Evolutionary conservation across 2,329 filamentous ascomycete species (phyloP).

Genomic region (Raffaelea albimanens): DNA sequence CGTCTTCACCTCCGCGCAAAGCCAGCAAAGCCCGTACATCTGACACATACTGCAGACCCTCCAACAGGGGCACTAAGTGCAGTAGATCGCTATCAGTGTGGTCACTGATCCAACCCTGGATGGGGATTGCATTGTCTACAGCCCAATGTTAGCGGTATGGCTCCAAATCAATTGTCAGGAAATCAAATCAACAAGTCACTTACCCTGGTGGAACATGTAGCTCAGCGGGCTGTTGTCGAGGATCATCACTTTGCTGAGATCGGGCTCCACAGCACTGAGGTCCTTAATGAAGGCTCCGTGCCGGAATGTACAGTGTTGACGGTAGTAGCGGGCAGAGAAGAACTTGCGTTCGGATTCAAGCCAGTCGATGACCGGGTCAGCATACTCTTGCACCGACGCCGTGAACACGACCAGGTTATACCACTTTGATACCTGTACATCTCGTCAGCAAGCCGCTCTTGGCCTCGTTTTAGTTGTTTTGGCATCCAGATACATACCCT

Average conservation of each 20-base stretch:
- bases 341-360: conserved; percentile 94
- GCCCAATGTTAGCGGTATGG: no score
- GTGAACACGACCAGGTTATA: conserved; percentile 97
- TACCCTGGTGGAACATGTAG: conserved; percentile 98
- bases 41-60: conserved; percentile 92
- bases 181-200: conserved; percentile 18
- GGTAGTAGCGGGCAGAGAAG: conserved; percentile 87
- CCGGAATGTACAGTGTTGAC: conserved; percentile 92
- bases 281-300: conserved; percentile 99
- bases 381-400: conserved; percentile 95
- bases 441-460: not conserved
- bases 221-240: conserved; percentile 96
- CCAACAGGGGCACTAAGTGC: conserved; percentile 83
- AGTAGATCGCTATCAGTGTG: conserved; percentile 93
- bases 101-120: conserved; percentile 98
- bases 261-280: conserved; percentile 88
- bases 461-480: not conserved
- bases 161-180: no score
- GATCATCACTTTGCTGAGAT: conserved; percentile 97
- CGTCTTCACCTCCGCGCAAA: conserved; percentile 75
- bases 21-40: conserved; percentile 88
- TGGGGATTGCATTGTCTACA: conserved; percentile 94
- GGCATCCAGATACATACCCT: conserved; percentile 42
- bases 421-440: conserved; percentile 75
- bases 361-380: conserved; percentile 98